phyloP scores from a whole-genome alignment of 2,329 filamentous ascomycete species.

The Allantophomopsis cytisporea region DNA sequence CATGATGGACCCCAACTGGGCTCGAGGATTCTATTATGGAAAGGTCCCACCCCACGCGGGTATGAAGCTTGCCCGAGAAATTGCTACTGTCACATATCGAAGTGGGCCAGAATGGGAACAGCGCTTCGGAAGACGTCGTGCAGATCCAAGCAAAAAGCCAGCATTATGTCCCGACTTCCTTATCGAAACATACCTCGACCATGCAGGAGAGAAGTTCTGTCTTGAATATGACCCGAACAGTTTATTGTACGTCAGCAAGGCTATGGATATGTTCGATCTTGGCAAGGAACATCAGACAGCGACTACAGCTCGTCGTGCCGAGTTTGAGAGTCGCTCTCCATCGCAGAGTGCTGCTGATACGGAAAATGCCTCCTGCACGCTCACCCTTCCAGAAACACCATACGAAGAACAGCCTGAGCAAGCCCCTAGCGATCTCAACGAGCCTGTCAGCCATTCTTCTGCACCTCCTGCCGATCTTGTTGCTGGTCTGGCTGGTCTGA shows the following conservation, averaged over 20 bases:
- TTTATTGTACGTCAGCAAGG: constrained; percentile 90
- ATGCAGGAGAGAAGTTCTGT: constrained; percentile 96
- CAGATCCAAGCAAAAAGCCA: constrained; percentile 74
- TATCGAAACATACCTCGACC: constrained; percentile 95
- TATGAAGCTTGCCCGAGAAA: constrained; percentile 96
- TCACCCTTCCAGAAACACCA: constrained; percentile 70
- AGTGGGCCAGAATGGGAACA: constrained; percentile 97
- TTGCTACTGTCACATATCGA: constrained; percentile 93
- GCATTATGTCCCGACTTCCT: constrained; percentile 95
- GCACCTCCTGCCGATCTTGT: constrained; percentile 70
- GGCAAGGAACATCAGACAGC: constrained; percentile 56
- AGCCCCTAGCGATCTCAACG: constrained; percentile 21
- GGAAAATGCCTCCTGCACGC: constrained; percentile 44
- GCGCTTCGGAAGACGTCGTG: constrained; percentile 76
- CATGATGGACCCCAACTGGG: constrained; percentile 99
- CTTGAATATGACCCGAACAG: constrained; percentile 95
- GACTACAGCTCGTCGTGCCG: constrained; percentile 45
- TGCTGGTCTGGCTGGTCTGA: constrained; percentile 55
- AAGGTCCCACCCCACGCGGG: constrained; percentile 81
- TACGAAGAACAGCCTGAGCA: constrained; percentile 68
- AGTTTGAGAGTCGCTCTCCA: constrained; percentile 43
- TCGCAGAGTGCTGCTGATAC: constrained; percentile 20
- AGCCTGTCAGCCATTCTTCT: constrained; percentile 22
- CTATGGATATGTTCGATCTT: constrained; percentile 96
- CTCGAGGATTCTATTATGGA: constrained; percentile 86